Evolutionary conservation across 148 eudicot species (phyloP), one percentile per base, ranked within the genome.

Genomic region (Nepenthes mirabilis): DNA sequence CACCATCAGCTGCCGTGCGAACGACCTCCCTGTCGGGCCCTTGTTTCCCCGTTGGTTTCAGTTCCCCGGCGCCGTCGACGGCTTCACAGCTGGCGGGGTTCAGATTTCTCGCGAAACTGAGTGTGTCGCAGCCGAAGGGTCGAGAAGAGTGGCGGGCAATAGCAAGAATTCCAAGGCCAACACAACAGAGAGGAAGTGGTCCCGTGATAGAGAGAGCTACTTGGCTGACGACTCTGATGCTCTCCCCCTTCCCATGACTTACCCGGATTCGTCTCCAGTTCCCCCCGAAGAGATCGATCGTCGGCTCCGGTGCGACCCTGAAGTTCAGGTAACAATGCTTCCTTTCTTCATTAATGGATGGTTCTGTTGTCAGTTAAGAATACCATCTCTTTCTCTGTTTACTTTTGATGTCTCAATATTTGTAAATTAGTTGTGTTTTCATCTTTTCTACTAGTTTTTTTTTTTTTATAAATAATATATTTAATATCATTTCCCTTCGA

Each of bases 201-300:
- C 96, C 0, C 65, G 90, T 43, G 60, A 79, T 54, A 59, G 82
- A 58, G 96, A 91, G 70, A 88, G 97, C 67, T 91, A 91, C 66
- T 63, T 91, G 79, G 69, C 59, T 1, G 90, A 88, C 53, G 76
- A 88, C 57, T 74, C 62, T 6, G 97, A 91, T 4, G 80, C 86
- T 36, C 83, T 85, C 45, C 94, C 96, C 13, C 82, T 88, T 35
- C 97, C 97, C 1, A 88, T 85, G 96, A 75, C 96, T 43, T 79
- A 73, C 67, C 96, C 97, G 2, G 65, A 85, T 68, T 52, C 90
- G 4, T 53, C 77, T 12, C 96, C 96, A 1, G 82, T 72, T 9
- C 48, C 85, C 33, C 68, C 82, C 0, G 90, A 91, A 1, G 97
- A 65, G 36, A 74, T 91, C 33, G 88, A 85, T 55, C 73, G 76